Percentiles rank a stretch among this genome's conserved stretches.
Evolutionary conservation across 805 yeast species (phyloP).

Genomic region (Zygosaccharomyces gambellarensis): DNA sequence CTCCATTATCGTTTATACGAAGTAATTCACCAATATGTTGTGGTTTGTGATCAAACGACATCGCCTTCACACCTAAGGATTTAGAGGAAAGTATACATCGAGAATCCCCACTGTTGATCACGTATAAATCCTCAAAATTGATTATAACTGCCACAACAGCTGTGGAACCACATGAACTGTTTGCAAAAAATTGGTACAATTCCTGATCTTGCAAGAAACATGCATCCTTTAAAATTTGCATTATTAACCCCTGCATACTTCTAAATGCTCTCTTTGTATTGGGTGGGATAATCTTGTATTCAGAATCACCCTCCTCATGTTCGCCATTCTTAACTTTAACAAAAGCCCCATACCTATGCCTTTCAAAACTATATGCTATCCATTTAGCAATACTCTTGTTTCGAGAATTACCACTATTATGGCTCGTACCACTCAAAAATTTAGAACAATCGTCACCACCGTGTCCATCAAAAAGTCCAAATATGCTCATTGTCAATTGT

Average conservation of each 20-base stretch:
- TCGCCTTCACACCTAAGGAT: conserved; percentile 50
- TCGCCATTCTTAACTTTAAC: conserved; percentile 10
- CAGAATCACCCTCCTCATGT: conserved; percentile 2
- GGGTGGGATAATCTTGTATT: conserved; percentile 9
- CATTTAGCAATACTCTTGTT: conserved; percentile 28
- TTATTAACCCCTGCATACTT: conserved; percentile 35
- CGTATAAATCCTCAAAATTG: conserved; percentile 43
- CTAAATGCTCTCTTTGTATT: conserved; percentile 20
- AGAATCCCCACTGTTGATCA: conserved; percentile 75
- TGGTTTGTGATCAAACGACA: conserved; percentile 87
- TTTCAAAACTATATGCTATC: conserved; percentile 29
- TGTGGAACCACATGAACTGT: conserved; percentile 48
- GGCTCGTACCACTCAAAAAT: conserved; percentile 39
- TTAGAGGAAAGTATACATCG: conserved; percentile 52
- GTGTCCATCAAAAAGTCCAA: conserved; percentile 80
- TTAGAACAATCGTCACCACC: conserved; percentile 65
- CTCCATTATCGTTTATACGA: conserved; percentile 89
- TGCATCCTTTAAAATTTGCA: conserved; percentile 39
- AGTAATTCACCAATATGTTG: conserved; percentile 90
- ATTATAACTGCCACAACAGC: conserved; percentile 45
- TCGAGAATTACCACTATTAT: conserved; percentile 12
- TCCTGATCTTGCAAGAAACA: conserved; percentile 45
- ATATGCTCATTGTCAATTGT: conserved; percentile 38
- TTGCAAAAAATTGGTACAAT: conserved; percentile 38
- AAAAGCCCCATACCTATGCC: conserved; percentile 26